phyloP scores from a whole-genome alignment of 2,329 filamentous ascomycete species.

The Aureobasidium sp. region DNA sequence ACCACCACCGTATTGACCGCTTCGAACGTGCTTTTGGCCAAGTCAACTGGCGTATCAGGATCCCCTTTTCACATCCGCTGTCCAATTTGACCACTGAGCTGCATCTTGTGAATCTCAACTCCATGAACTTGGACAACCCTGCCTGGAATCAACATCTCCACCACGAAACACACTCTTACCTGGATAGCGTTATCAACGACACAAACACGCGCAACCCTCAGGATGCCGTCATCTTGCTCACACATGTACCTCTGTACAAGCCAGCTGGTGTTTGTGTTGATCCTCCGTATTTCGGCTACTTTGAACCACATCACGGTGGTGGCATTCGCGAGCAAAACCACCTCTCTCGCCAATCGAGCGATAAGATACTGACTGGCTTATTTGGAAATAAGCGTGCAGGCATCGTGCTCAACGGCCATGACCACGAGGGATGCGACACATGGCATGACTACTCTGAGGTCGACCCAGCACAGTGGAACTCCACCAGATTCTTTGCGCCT shows the following conservation, averaged over 20 bases:
- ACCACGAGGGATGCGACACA: conserved; percentile 89
- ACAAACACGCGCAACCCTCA: conserved; percentile 16
- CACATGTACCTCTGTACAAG: conserved; percentile 88
- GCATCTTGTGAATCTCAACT: conserved; percentile 78
- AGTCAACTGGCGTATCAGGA: conserved; percentile 58
- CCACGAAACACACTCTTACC: conserved; percentile 56
- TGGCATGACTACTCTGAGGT: conserved; percentile 51
- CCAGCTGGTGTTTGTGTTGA: conserved; percentile 74
- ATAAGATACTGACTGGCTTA: conserved; percentile 69
- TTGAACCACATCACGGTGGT: conserved; percentile 52
- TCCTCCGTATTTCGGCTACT: conserved; percentile 73
- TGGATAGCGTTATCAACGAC: conserved; percentile 11
- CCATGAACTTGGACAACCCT: conserved; percentile 87
- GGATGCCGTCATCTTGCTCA: conserved; percentile 75
- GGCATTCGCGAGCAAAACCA: conserved; percentile 88
- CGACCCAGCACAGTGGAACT: not conserved
- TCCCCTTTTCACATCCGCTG: conserved; percentile 27
- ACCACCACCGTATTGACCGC: conserved; percentile 61
- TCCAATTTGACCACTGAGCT: conserved; percentile 53
- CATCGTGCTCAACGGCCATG: conserved; percentile 83
- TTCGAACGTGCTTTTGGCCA: conserved; percentile 83
- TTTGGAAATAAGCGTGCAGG: conserved; percentile 53
- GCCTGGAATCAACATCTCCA: conserved; percentile 60
- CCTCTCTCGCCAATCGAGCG: conserved; percentile 61
- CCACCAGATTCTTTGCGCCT: conserved; percentile 29